These are phyloP conservation scores for Letharia columbiana DNA, from an alignment of 495 filamentous ascomycete genomes.

Conservation along the genomic window DNA sequence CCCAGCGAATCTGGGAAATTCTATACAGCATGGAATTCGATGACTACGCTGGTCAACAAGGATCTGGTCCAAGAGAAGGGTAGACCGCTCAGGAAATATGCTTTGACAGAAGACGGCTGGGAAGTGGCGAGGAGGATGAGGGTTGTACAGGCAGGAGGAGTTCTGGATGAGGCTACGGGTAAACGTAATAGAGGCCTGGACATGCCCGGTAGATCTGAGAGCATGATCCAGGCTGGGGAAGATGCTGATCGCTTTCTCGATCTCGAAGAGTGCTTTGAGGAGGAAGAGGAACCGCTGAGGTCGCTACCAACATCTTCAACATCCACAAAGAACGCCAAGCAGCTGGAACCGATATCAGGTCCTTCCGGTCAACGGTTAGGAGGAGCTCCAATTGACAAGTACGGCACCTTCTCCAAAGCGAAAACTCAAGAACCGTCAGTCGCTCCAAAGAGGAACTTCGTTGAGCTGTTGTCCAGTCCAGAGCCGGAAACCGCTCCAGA, in stretches of 20 bases:
- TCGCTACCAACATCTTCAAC: neutral
- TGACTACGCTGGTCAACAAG: slow-evolving; percentile 68
- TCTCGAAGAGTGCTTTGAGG: slow-evolving; percentile 1
- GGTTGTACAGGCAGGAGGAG: slow-evolving; percentile 25
- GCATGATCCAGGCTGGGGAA: neutral
- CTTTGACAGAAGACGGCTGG: slow-evolving; percentile 70
- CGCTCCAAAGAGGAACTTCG: neutral
- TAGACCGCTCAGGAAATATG: slow-evolving; percentile 58
- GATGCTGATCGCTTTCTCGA: neutral
- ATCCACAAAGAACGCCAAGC: neutral
- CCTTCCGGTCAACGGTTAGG: slow-evolving; percentile 17
- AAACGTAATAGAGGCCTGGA: neutral
- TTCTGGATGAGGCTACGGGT: neutral
- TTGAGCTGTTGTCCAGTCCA: slow-evolving; percentile 25
- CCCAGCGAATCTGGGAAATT: slow-evolving; percentile 58
- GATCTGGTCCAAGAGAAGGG: slow-evolving; percentile 68
- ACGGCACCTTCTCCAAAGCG: slow-evolving; percentile 17
- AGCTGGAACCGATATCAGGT: neutral
- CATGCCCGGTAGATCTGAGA: neutral
- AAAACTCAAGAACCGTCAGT: neutral
- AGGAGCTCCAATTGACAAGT: slow-evolving; percentile 18
- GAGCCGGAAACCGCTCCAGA: slow-evolving; percentile 9
- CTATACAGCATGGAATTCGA: slow-evolving; percentile 80
- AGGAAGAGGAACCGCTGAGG: neutral
- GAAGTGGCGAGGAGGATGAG: slow-evolving; percentile 64